Percentiles rank a stretch among this genome's conserved stretches.
phyloP scores from a whole-genome alignment of 208 protist species.

The Lotmaria passim region DNA sequence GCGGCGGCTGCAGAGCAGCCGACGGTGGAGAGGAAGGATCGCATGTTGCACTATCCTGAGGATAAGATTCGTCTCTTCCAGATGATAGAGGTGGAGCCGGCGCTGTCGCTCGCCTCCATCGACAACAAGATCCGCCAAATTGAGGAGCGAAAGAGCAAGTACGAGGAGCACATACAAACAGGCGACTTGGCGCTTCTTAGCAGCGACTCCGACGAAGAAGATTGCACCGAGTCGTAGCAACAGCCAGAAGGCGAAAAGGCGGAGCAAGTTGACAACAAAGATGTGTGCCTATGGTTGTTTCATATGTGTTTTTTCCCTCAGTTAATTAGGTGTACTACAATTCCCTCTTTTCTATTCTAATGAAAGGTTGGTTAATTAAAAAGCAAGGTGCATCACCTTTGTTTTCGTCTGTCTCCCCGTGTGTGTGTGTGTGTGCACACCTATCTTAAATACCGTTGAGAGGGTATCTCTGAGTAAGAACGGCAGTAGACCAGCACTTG shows the following conservation, averaged over 20 bases:
- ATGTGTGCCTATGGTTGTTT: too few species aligned
- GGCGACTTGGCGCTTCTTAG: slow-evolving; percentile 63
- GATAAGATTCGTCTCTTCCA: slow-evolving; percentile 77
- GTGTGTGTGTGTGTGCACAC: too few species aligned
- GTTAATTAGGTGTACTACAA: too few species aligned
- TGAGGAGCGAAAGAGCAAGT: slow-evolving; percentile 51
- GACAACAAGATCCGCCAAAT: slow-evolving; percentile 52
- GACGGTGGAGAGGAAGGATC: slow-evolving; percentile 20
- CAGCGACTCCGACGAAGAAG: slow-evolving; percentile 66
- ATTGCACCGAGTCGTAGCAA: slow-evolving; percentile 13
- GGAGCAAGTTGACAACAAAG: too few species aligned
- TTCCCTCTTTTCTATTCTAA: too few species aligned
- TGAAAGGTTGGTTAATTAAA: too few species aligned
- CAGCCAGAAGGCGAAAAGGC: background rate
- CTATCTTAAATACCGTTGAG: too few species aligned
- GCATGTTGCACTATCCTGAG: slow-evolving; percentile 61
- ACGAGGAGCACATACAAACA: slow-evolving; percentile 49
- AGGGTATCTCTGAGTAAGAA: too few species aligned
- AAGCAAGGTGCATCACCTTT: too few species aligned
- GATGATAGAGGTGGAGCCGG: slow-evolving; percentile 60
- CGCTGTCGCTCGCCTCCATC: slow-evolving; percentile 45
- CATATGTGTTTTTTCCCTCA: too few species aligned
- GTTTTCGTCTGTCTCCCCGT: too few species aligned
- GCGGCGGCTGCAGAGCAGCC: background rate
- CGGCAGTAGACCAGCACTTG: too few species aligned